phyloP scores from a whole-genome alignment of 2,329 filamentous ascomycete species.

The Ophiostoma pallidulum region DNA sequence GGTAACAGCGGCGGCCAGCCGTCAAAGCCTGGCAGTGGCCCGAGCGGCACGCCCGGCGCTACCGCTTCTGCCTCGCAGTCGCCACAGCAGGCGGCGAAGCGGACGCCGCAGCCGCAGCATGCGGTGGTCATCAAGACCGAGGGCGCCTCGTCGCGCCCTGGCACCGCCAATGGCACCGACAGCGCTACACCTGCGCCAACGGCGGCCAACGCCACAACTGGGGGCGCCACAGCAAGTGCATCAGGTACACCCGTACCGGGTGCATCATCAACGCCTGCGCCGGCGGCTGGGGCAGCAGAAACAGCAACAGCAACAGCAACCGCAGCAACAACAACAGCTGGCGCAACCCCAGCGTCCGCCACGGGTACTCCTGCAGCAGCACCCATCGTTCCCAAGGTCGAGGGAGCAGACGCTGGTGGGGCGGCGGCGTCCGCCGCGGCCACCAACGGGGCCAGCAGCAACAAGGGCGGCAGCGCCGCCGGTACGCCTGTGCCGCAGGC shows the following conservation, averaged over 20 bases:
- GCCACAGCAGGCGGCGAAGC: conserved; percentile 17
- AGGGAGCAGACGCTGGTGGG: conserved; percentile 22
- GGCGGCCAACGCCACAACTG: neutral
- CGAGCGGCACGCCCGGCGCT: neutral
- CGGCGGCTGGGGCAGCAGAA: neutral
- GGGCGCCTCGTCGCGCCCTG: conserved; percentile 16
- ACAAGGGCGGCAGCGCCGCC: neutral
- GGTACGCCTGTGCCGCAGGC: no score
- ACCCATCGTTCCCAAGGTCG: neutral
- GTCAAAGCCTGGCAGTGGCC: neutral
- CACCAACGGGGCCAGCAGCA: conserved; percentile 23
- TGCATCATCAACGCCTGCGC: neutral
- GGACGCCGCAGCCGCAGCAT: neutral
- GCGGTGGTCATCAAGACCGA: conserved; percentile 24
- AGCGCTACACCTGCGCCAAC: conserved; percentile 5
- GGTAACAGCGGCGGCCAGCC: no score
- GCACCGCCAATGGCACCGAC: conserved; percentile 4
- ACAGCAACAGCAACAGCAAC: neutral
- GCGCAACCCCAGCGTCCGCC: conserved; percentile 5
- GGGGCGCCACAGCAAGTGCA: neutral
- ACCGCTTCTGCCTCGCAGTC: conserved; percentile 24
- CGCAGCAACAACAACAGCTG: neutral
- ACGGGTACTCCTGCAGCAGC: conserved; percentile 2
- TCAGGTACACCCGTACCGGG: conserved; percentile 1
- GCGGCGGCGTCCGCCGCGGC: conserved; percentile 24